Conservation (phyloP, 2,329 filamentous ascomycete species). For the Sphaceloma murrayae region DNA sequence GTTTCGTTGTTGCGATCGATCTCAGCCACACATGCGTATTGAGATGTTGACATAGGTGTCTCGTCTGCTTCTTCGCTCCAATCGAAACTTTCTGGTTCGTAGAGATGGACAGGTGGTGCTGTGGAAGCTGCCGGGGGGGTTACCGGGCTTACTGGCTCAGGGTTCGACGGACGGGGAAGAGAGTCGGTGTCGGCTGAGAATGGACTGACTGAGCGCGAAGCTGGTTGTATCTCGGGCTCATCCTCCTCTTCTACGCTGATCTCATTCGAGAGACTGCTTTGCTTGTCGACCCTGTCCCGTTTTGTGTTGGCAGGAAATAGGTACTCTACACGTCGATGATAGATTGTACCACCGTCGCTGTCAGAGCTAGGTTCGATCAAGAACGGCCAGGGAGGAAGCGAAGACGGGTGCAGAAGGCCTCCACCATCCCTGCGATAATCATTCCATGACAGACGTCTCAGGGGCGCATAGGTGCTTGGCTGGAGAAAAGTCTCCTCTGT, state of each 20-base stretch:
- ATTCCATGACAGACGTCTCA: neutral
- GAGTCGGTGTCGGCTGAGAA: neutral
- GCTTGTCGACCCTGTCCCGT: too few species aligned
- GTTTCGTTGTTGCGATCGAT: neutral
- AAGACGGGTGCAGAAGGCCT: too few species aligned
- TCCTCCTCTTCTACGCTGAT: neutral
- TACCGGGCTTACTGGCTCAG: neutral
- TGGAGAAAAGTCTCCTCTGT: neutral
- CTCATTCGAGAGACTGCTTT: neutral
- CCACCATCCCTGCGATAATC: too few species aligned
- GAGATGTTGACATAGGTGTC: neutral
- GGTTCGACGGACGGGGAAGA: neutral
- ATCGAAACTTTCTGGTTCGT: neutral
- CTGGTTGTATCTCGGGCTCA: neutral
- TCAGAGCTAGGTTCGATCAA: too few species aligned
- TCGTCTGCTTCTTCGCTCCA: constrained; percentile 9
- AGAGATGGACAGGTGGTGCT: neutral
- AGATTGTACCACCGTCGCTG: too few species aligned
- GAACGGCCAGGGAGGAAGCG: too few species aligned
- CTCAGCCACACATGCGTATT: neutral
- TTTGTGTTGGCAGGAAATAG: too few species aligned
- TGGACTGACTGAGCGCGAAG: neutral
- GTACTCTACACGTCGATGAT: too few species aligned
- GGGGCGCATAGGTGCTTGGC: neutral
- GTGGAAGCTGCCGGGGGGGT: neutral